A percentile compares a stretch with the other conserved stretches of the same genome.
Evolutionary conservation across 1,284 basidiomycete genomes (phyloP).

Genomic region (Cutaneotrichosporon sp.): DNA sequence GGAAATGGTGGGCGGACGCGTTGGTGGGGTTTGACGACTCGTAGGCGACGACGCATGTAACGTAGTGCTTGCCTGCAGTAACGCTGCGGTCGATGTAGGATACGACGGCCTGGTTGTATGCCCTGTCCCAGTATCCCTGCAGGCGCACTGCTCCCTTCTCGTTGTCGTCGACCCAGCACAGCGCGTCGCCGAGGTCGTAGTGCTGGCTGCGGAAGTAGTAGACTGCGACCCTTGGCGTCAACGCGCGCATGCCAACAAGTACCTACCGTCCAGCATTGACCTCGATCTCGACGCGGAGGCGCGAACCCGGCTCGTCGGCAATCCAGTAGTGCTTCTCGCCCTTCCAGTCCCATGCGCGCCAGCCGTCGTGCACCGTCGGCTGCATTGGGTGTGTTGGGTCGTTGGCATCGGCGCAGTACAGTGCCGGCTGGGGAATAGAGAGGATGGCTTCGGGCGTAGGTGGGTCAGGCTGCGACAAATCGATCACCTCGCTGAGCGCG

Average conservation of each 20-base stretch:
- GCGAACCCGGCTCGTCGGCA: conserved; percentile 34
- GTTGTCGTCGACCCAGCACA: conserved; percentile 50
- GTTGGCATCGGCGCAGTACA: conserved; percentile 48
- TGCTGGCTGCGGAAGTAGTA: conserved; percentile 47
- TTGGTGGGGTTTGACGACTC: conserved; percentile 41
- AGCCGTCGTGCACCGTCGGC: conserved; percentile 35
- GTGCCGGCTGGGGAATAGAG: conserved; percentile 35
- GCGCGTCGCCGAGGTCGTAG: conserved; percentile 46
- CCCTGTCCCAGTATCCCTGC: conserved; percentile 42
- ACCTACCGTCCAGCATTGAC: conserved; percentile 41
- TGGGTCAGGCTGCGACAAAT: conserved; percentile 32
- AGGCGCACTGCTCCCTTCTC: conserved; percentile 38
- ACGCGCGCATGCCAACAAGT: background rate
- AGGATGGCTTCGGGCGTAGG: conserved; percentile 25
- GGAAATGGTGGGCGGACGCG: conserved; percentile 45
- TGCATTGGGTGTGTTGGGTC: conserved; percentile 40
- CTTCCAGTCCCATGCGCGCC: conserved; percentile 45
- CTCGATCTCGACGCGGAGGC: conserved; percentile 44
- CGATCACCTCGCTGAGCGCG: conserved; percentile 38
- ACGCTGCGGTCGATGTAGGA: conserved; percentile 47
- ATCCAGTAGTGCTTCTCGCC: conserved; percentile 48
- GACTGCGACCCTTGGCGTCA: conserved; percentile 39
- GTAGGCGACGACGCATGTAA: conserved; percentile 46
- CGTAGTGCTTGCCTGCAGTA: conserved; percentile 37
- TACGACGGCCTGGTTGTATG: conserved; percentile 45